Conservation (phyloP, 1,284 basidiomycete genomes). For the Microbotryum intermedium region DNA sequence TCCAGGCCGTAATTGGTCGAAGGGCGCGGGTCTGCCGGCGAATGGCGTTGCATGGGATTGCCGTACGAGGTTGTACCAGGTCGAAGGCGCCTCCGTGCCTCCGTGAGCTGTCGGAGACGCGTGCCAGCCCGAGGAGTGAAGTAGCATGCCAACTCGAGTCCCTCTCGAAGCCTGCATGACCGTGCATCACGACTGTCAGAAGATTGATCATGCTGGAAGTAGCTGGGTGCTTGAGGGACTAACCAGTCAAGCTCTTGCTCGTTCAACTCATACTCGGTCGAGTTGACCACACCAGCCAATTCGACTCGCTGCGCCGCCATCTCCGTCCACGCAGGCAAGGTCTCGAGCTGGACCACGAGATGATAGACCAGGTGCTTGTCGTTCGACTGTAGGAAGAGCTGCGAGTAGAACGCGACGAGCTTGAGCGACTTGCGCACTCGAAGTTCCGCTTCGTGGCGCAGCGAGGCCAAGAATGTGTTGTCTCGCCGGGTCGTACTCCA, state of each 20-base stretch:
- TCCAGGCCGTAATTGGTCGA: background rate
- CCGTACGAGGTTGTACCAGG: background rate
- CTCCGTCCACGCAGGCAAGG: constrained; percentile 13
- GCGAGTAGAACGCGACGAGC: constrained; percentile 26
- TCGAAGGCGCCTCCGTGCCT: background rate
- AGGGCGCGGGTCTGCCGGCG: background rate
- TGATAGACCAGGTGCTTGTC: constrained; percentile 30
- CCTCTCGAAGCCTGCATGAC: constrained; percentile 15
- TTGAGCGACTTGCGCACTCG: constrained; percentile 26
- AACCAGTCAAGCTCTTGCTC: constrained; percentile 25
- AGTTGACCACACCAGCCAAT: constrained; percentile 2
- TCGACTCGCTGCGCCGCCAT: constrained; percentile 16
- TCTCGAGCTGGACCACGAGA: constrained; percentile 23
- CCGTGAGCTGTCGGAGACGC: constrained; percentile 7
- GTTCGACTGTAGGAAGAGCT: constrained; percentile 19
- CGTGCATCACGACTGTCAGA: too few relatives aligned
- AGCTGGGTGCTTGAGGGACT: background rate
- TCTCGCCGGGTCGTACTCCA: constrained; percentile 11
- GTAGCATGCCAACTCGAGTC: constrained; percentile 20
- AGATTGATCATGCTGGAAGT: background rate
- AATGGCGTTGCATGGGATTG: background rate
- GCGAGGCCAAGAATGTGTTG: background rate
- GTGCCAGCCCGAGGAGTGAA: constrained; percentile 19
- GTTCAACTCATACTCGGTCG: constrained; percentile 19
- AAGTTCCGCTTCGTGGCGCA: constrained; percentile 19